Percentiles rank a stretch among this genome's conserved stretches.
phyloP scores from a whole-genome alignment of 2,329 filamentous ascomycete genomes.

The Thielaviopsis musarum region DNA sequence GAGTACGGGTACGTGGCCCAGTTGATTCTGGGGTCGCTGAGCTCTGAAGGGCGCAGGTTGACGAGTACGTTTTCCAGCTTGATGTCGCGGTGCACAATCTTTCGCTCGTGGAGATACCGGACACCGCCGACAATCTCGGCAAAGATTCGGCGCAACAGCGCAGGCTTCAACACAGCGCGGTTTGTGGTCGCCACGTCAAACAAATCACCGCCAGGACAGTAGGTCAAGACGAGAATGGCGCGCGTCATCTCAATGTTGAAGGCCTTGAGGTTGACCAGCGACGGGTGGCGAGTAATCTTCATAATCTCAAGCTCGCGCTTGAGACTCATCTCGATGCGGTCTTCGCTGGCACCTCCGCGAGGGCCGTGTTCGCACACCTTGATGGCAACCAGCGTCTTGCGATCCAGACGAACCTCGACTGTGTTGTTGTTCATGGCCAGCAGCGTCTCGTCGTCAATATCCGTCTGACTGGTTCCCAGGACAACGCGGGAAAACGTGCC shows the following conservation, averaged over 20 bases:
- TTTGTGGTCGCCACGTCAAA: constrained; percentile 78
- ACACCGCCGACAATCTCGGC: constrained; percentile 76
- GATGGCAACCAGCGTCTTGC: constrained; percentile 77
- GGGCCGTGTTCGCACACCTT: constrained; percentile 94
- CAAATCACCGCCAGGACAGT: constrained; percentile 85
- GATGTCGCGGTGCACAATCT: constrained; percentile 91
- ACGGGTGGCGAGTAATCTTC: constrained; percentile 73
- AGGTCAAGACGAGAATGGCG: constrained; percentile 73
- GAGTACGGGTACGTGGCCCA: constrained; percentile 67
- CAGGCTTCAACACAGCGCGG: constrained; percentile 47
- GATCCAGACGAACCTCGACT: constrained; percentile 26
- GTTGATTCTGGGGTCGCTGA: constrained; percentile 45
- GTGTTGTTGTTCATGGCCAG: constrained; percentile 17
- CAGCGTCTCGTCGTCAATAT: constrained; percentile 26
- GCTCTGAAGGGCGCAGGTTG: constrained; percentile 55
- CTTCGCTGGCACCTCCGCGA: constrained; percentile 80
- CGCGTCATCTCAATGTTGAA: constrained; percentile 74
- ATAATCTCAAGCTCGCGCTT: constrained; percentile 93
- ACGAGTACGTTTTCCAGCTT: constrained; percentile 95
- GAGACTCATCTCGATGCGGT: constrained; percentile 80
- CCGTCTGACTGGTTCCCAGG: constrained; percentile 65
- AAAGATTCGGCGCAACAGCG: constrained; percentile 69
- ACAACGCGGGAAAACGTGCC: constrained; percentile 93
- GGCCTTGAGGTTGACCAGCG: constrained; percentile 76
- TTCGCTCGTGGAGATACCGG: constrained; percentile 65